These are phyloP conservation scores for Apium graveolens DNA, from an alignment of 129 eudicot genomes.

Conservation along the genomic window DNA sequence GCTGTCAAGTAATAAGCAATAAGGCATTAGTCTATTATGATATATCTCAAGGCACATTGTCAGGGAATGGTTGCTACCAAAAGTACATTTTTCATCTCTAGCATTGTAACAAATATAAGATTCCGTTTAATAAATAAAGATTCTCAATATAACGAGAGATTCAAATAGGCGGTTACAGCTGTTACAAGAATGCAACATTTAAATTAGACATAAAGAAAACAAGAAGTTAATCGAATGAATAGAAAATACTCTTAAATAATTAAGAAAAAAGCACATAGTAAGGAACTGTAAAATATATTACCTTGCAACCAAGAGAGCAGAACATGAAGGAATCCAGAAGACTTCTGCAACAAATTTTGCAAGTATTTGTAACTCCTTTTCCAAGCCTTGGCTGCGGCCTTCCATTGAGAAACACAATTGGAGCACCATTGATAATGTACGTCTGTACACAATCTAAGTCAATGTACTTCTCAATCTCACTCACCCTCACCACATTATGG, in stretches of 20 bases:
- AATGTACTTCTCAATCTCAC: background rate
- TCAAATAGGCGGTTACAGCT: background rate
- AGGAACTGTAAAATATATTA: background rate
- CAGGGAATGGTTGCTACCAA: background rate
- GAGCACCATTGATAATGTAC: background rate
- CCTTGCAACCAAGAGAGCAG: conserved; percentile 5
- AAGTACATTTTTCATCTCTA: background rate
- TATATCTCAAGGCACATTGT: background rate
- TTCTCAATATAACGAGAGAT: no score
- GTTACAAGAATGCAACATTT: background rate
- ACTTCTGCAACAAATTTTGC: background rate
- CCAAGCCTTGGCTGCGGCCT: background rate
- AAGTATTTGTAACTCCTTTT: conserved; percentile 1
- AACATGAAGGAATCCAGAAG: background rate
- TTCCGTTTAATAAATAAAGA: no score
- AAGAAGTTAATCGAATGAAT: background rate
- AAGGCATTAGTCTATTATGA: background rate
- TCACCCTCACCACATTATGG: background rate
- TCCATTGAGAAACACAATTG: background rate
- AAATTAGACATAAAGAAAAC: background rate
- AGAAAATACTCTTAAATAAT: background rate
- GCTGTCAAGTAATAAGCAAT: background rate
- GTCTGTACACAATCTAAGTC: background rate
- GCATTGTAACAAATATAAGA: no score
- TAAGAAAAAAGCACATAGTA: background rate